These are phyloP conservation scores for Tulasnella sp. DNA, from an alignment of 768 basidiomycete genomes.

Conservation along the genomic window DNA sequence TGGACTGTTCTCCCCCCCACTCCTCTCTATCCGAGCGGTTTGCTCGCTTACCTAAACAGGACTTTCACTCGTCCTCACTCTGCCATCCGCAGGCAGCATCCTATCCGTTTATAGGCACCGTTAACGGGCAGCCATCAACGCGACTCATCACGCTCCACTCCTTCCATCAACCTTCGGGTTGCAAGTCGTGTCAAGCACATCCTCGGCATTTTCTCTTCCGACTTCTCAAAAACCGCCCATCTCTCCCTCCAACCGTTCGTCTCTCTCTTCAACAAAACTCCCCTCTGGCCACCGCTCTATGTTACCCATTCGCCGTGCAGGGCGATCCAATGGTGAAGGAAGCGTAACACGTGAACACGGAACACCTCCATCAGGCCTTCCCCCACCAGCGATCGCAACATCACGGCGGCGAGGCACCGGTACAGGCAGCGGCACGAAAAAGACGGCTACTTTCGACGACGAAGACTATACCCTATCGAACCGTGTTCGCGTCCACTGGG, in stretches of 20 bases:
- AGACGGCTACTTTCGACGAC: constrained; percentile 1
- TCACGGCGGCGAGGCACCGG: not conserved
- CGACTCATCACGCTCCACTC: not conserved
- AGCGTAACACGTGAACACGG: not conserved
- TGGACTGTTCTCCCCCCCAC: not conserved
- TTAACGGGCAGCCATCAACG: too few relatives aligned
- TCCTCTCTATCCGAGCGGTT: not conserved
- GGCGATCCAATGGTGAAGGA: not conserved
- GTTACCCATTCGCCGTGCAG: not conserved
- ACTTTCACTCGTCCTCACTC: too few relatives aligned
- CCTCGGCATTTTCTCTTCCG: too few relatives aligned
- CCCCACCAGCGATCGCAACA: not conserved
- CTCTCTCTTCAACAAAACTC: not conserved
- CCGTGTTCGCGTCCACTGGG: constrained; percentile 14
- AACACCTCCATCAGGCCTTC: not conserved
- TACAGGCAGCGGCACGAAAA: not conserved
- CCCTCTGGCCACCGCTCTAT: not conserved
- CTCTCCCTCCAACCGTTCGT: too few relatives aligned
- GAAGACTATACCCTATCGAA: not conserved
- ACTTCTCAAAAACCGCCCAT: too few relatives aligned
- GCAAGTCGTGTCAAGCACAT: too few relatives aligned
- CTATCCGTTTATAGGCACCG: too few relatives aligned
- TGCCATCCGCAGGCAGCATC: too few relatives aligned
- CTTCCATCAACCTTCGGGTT: not conserved
- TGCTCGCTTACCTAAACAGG: too few relatives aligned